Evolutionary conservation across 371 early-diverging fungal species (phyloP), one percentile per base, ranked within the genome.

Genomic region (Rhizopus sp.): DNA sequence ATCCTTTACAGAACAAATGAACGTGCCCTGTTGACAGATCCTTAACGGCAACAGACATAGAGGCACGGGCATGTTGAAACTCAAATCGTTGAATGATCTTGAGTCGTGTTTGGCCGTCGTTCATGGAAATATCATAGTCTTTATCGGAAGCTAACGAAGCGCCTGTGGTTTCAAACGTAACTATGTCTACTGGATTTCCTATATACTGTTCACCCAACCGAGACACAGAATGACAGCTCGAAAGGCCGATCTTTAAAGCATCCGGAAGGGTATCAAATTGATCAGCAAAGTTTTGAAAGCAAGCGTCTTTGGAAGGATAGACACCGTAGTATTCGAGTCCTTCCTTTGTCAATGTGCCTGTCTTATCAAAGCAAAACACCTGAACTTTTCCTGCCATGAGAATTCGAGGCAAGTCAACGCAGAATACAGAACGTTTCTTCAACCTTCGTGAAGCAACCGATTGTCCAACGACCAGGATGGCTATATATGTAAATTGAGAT

Each of bases 121-220:
- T 48, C 2, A 4, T 54, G 17, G 5, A 39, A 13, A 46, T 35
- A 4, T 23, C 23, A 23, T 23, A 23, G 23, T 16, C 3, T 29
- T 53, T 37, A 7, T 50, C 33, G 3, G n/a, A 40, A 1, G 54
- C 17, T 1, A 44, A 13, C 3, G 41, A 16, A 1, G 69, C 53
- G 0, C 70, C 71, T 1, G 92, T 88, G 33, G 81, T 80, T 8
- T 77, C 68, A 72, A 93, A 91, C 87, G 93, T 86, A 68, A 91
- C 92, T 17, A 93, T 73, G 63, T 96, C 96, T 34, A 96, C 86
- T 12, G 90, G 90, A 72, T 96, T 93, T 5, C 96, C 96, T 35
- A 93, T 81, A 12, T 74, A 72, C 44, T 84, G 69, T 16, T 69
- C 80, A 30, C 78, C 81, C 7, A 92, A 67, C 10, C 47, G 58